Base-by-base conservation (phyloP, 495 filamentous ascomycete species). In the Penicillium coffeae region DNA sequence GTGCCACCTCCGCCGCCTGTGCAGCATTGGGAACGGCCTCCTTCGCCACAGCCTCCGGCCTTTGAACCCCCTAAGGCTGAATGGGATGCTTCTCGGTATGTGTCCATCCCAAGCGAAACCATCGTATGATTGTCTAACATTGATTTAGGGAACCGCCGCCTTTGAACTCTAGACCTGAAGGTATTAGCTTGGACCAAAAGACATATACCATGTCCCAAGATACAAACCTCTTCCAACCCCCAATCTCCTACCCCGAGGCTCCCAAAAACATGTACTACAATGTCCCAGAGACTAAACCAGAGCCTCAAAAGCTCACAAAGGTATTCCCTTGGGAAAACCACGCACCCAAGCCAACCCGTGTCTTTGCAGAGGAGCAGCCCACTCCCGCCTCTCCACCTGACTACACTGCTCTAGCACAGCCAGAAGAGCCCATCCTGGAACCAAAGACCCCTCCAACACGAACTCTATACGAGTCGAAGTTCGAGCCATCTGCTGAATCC, bases 251-350 rank as follows among this genome's bases (percentile, higher is more conserved):
- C 51, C 89, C 89, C 0, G 87, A 88, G 63, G 87, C 89, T 13
- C 90, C 89, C 1, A 87, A 82, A 59, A 76, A 86, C 49, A 88
- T 93, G 86, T 92, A 83, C 72, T 93, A 90, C 58, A 69, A 90
- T 54, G 77, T 90, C 16, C 89, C 88, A 2, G 73, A 76, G 45
- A 76, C 73, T 9, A 78, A 77, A 49, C 77, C 77, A 19, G 67
- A 77, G 38, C 71, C 74, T 18, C 66, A 82, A 48, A 78, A 73
- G 47, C 76, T 83, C 2, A 75, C 77, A 32, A 76, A 82, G 6
- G 75, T 95, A 22, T 96, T 96, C 67, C 90, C 90, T 12, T 96
- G 91, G 91, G 91, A 96, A 61, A 61, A 55, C 18, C 63, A 79
- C 39, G 76, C 77, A 27, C 74, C 82, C 0, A 79, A 72, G 59